These are phyloP conservation scores for Colletotrichum sp. DNA, from an alignment of 2,329 filamentous ascomycete species.

Conservation along the genomic window DNA sequence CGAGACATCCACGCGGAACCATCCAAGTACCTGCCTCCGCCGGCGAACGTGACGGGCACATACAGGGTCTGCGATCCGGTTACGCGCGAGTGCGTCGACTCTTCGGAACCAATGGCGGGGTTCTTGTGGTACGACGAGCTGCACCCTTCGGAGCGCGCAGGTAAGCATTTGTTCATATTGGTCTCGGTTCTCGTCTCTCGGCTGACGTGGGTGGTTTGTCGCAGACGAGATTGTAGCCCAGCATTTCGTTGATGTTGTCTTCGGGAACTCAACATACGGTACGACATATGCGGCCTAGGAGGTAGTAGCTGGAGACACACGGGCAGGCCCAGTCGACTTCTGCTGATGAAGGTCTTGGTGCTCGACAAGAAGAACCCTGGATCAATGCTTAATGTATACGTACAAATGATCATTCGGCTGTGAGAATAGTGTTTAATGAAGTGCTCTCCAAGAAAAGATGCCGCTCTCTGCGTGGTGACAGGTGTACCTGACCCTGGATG, in stretches of 20 bases:
- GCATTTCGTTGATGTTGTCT: slow-evolving; percentile 45
- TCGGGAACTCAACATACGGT: slow-evolving; percentile 45
- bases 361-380: neutral
- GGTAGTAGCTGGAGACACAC: neutral
- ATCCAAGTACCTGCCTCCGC: slow-evolving; percentile 63
- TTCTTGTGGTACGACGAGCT: slow-evolving; percentile 77
- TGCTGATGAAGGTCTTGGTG: neutral
- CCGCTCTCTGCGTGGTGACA: neutral
- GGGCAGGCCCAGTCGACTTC: neutral
- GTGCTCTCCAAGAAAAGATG: neutral
- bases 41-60: slow-evolving; percentile 65
- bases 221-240: slow-evolving; percentile 42
- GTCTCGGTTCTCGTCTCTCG: neutral
- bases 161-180: slow-evolving; percentile 42
- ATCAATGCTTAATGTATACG: neutral
- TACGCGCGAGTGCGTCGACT: slow-evolving; percentile 39
- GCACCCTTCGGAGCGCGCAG: slow-evolving; percentile 72
- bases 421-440: neutral
- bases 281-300: slow-evolving; percentile 29
- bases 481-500: neutral
- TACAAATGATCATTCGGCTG: neutral
- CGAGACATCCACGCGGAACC: slow-evolving; percentile 70
- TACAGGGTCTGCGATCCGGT: slow-evolving; percentile 57
- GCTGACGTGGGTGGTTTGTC: neutral
- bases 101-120: slow-evolving; percentile 53